Percentiles rank a stretch among this genome's conserved stretches.
These are phyloP conservation scores for Trichosporon sp. DNA, from an alignment of 1,284 basidiomycete genomes.

Conservation along the genomic window DNA sequence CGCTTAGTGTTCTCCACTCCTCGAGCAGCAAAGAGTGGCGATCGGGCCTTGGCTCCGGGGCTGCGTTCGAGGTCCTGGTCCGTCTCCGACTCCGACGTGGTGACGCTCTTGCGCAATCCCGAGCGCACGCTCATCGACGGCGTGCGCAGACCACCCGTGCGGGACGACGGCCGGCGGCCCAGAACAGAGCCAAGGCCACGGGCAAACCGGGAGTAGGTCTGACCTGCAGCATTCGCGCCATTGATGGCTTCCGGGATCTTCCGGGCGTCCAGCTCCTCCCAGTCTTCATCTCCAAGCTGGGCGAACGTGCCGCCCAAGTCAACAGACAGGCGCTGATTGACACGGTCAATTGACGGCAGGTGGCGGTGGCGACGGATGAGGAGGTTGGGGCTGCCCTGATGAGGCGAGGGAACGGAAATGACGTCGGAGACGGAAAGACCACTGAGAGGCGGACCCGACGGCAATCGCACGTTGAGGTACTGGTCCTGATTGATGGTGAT, in stretches of 20 bases:
- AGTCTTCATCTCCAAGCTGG: conserved; percentile 33
- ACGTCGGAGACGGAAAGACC: conserved; percentile 21
- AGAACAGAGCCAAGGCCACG: conserved; percentile 23
- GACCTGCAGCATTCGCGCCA: conserved; percentile 19
- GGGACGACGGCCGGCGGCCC: conserved; percentile 23
- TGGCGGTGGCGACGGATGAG: conserved; percentile 20
- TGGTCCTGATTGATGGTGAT: not conserved
- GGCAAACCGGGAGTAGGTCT: conserved; percentile 20
- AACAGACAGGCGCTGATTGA: conserved; percentile 29
- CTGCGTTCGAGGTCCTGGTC: conserved; percentile 10
- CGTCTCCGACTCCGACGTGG: conserved; percentile 21
- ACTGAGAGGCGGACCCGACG: conserved; percentile 14
- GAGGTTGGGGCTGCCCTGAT: conserved; percentile 14
- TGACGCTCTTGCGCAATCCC: conserved; percentile 9
- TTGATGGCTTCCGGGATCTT: conserved; percentile 25
- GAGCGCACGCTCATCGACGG: conserved; percentile 17
- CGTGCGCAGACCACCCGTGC: conserved; percentile 14
- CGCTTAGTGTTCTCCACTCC: conserved; percentile 32
- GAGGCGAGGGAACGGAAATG: conserved; percentile 12
- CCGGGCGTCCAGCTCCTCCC: conserved; percentile 24
- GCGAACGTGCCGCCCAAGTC: conserved; percentile 39
- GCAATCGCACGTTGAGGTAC: conserved; percentile 5
- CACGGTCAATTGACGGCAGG: conserved; percentile 15
- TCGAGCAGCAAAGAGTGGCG: conserved; percentile 17
- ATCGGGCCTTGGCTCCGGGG: conserved; percentile 9